Evolutionary conservation across 495 filamentous ascomycete genomes (phyloP), one percentile per base, ranked within the genome.

Genomic region (Cudoniella acicularis): DNA sequence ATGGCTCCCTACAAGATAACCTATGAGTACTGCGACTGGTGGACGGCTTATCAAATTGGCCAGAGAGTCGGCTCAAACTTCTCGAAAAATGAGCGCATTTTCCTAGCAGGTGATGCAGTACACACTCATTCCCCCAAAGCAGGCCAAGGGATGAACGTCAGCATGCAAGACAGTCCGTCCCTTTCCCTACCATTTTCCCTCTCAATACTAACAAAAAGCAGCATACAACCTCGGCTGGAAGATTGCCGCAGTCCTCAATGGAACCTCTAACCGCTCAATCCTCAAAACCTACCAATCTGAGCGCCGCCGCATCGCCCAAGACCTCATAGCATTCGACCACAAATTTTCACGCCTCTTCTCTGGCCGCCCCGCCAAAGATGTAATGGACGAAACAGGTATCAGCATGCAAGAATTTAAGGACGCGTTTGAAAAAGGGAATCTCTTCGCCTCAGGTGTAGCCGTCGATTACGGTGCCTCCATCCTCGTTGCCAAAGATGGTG

Each of bases 181-280:
- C 21, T n/a, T 22, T 23, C 3, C 45, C 23, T 36, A n/a, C 41
- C 8, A 67, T 65, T 48, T 8, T 27, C 70, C 72, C 11, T 75
- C 74, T 57, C 59, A 73, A 6, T 66, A 13, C 30, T 36, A 13
- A 36, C 30, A 4, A 36, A 72, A 67, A 45, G 2, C 17, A 59
- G 77, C 85, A 0, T 88, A 83, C 68, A 91, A 90, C 56, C 78
- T 91, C 0, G 87, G 84, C 24, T 91, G 88, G 87, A 92, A 92
- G 69, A 73, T 92, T 21, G 78, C 80, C 0, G 69, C 80, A 30
- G 85, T 87, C 1, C 71, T 83, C 51, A 80, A 80, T 23, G 80
- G 74, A 17, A 73, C 81, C 43, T 65, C 76, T 0, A 72, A 79
- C 24, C 75, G 71, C 1, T 72, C 75, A 0, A 75, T 92, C 20